These are phyloP conservation scores for Raffaelea ambrosiae DNA, from an alignment of 2,329 filamentous ascomycete species.

Conservation along the genomic window DNA sequence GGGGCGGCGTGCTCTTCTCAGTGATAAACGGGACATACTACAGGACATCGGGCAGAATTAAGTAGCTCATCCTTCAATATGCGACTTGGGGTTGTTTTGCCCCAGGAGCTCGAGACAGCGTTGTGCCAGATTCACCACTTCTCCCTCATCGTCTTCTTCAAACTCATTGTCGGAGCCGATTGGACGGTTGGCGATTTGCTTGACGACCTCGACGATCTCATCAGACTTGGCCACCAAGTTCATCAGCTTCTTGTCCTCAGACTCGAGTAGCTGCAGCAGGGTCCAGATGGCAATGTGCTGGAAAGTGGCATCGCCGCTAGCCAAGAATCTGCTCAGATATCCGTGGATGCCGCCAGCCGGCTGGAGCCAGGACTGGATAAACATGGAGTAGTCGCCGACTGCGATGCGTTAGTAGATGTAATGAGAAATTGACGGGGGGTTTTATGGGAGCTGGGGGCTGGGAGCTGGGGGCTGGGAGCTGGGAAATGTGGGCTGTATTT, in stretches of 20 bases:
- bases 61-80: constrained; percentile 74
- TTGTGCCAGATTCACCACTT: constrained; percentile 85
- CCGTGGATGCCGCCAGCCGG: constrained; percentile 93
- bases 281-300: constrained; percentile 99
- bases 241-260: constrained; percentile 84
- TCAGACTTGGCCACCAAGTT: constrained; percentile 81
- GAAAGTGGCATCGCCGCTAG: constrained; percentile 92
- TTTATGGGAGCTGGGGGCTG: too few species aligned
- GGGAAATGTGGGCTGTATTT: too few species aligned
- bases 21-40: neutral
- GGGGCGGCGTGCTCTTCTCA: too few species aligned
- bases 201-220: constrained; percentile 87
- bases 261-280: constrained; percentile 87
- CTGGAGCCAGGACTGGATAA: constrained; percentile 87
- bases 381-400: constrained; percentile 97
- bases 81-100: constrained; percentile 64
- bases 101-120: constrained; percentile 82
- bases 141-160: constrained; percentile 83
- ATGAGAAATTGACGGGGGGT: neutral
- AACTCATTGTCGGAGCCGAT: constrained; percentile 81
- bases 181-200: constrained; percentile 80
- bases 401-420: neutral
- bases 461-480: too few species aligned
- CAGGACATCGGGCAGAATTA: constrained; percentile 15
- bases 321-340: constrained; percentile 86